Conservation (phyloP, 78 protist genomes). For the Dictyostelium discoideum region DNA sequence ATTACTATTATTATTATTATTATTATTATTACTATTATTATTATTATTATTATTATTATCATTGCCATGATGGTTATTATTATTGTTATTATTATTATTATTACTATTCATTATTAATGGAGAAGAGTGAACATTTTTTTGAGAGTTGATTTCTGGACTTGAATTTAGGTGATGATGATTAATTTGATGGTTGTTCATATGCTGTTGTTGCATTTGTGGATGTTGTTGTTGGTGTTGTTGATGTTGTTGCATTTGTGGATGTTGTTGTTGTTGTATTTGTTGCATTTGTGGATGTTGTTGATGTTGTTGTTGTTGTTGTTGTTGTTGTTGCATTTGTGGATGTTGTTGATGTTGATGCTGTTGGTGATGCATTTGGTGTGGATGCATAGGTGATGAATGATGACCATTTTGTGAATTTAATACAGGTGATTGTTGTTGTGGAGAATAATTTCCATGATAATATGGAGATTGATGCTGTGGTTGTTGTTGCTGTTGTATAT, state of each 20-base stretch:
- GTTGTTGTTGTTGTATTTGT: constrained; percentile 29
- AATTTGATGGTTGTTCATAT: not conserved
- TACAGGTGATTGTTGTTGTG: constrained; percentile 19
- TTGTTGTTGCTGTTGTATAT: not conserved
- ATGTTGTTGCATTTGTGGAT: constrained; percentile 20
- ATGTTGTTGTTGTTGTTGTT: not conserved
- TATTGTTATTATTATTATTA: no score
- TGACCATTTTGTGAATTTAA: constrained; percentile 1
- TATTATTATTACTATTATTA: no score
- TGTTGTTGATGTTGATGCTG: not conserved
- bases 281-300: constrained; percentile 7
- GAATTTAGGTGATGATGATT: constrained; percentile 12
- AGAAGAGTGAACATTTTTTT: not conserved
- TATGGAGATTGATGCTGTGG: not conserved
- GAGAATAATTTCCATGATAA: not conserved
- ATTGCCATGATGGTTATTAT: no score
- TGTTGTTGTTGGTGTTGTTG: not conserved
- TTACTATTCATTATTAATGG: not conserved
- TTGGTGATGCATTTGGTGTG: not conserved
- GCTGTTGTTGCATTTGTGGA: constrained; percentile 13
- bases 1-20: not conserved
- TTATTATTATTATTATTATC: no score
- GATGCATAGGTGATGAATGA: not conserved
- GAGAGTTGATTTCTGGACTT: not conserved
- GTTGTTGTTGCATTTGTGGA: not conserved